These are phyloP conservation scores for Cyclotella baltica DNA, from an alignment of 108 stramenopile species.

Conservation along the genomic window DNA sequence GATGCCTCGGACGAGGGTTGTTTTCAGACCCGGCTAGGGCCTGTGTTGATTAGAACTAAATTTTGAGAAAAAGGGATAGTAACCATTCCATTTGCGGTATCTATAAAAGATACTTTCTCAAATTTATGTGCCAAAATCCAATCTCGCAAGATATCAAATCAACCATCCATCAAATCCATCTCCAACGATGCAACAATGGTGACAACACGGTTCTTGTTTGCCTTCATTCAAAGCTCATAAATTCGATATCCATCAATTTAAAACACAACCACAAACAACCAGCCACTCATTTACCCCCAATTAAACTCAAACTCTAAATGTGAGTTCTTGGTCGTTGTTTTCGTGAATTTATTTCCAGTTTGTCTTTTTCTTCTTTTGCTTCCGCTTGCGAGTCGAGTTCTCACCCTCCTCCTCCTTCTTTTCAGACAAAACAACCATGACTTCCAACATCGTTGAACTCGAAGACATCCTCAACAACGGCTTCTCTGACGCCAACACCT, in stretches of 20 bases:
- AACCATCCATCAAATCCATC: neutral
- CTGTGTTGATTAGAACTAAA: too few relatives aligned
- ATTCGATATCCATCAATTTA: neutral
- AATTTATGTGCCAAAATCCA: neutral
- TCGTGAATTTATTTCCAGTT: neutral
- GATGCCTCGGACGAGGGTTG: too few relatives aligned
- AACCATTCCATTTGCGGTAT: neutral
- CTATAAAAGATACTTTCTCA: neutral
- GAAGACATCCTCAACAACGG: conserved; percentile 85
- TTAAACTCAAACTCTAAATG: neutral
- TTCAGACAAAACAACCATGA: conserved; percentile 53
- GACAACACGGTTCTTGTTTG: too few relatives aligned
- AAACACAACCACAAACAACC: neutral
- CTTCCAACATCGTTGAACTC: conserved; percentile 83
- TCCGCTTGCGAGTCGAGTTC: too few relatives aligned
- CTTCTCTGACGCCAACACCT: conserved; percentile 86
- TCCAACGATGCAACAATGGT: too few relatives aligned
- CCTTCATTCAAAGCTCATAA: neutral
- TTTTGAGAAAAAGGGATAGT: neutral
- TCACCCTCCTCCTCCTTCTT: neutral
- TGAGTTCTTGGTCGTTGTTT: neutral
- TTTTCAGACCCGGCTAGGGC: too few relatives aligned
- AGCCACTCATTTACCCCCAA: neutral
- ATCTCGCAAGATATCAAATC: neutral
- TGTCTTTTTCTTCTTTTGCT: neutral